Evolutionary conservation across 1,139 yeast genomes (phyloP).

Genomic region (Candida gigantensis): DNA sequence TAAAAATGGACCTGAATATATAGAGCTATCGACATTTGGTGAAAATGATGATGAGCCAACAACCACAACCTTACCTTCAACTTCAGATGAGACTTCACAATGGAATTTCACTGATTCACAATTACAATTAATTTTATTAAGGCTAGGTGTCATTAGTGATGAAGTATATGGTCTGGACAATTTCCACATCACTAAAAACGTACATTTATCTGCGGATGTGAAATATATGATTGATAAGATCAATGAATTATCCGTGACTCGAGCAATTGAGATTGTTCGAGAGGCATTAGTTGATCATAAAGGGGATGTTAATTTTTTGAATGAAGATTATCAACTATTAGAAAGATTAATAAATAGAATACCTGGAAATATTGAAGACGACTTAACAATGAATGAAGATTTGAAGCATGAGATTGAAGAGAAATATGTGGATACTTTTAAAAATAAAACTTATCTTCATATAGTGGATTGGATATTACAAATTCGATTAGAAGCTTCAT

Average conservation of each 20-base stretch:
- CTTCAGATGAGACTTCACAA: background rate
- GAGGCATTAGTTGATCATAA: slow-evolving; percentile 40
- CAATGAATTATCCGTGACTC: slow-evolving; percentile 20
- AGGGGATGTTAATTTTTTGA: slow-evolving; percentile 44
- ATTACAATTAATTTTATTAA: slow-evolving; percentile 26
- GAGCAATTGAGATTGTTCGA: slow-evolving; percentile 36
- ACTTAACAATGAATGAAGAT: background rate
- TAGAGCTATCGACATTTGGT: background rate
- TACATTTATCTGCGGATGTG: slow-evolving; percentile 22
- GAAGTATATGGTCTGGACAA: slow-evolving; percentile 20
- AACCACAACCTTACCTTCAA: background rate
- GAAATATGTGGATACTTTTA: slow-evolving; percentile 16
- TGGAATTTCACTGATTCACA: slow-evolving; percentile 23
- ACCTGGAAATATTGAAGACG: slow-evolving; percentile 19
- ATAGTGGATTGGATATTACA: slow-evolving; percentile 39
- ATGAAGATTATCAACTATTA: slow-evolving; percentile 37
- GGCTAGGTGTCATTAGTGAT: slow-evolving; percentile 35
- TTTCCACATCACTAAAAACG: slow-evolving; percentile 15
- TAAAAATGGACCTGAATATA: background rate
- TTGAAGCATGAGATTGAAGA: slow-evolving; percentile 14
- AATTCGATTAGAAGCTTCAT: slow-evolving; percentile 40
- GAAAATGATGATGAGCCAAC: background rate
- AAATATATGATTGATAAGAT: slow-evolving; percentile 35
- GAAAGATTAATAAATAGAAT: slow-evolving; percentile 30
- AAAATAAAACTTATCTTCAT: slow-evolving; percentile 30